Evolutionary conservation across 2,329 filamentous ascomycete genomes (phyloP).

Genomic region (Nigrospora sphaerica): DNA sequence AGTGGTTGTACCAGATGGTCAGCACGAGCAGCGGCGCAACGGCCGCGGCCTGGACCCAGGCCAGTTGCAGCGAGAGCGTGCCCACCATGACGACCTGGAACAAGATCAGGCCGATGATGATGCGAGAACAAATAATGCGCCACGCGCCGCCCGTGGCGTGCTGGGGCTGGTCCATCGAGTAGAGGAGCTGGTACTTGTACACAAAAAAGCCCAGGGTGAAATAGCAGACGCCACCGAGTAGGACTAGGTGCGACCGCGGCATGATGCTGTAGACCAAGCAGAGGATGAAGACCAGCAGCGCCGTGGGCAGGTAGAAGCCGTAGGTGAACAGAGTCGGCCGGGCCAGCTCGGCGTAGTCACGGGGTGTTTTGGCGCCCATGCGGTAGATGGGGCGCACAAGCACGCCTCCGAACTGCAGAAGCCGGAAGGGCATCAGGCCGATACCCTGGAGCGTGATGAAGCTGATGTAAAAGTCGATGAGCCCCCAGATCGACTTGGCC

Average conservation of each 20-base stretch:
- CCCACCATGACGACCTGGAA: constrained; percentile 91
- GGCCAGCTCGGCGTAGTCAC: constrained; percentile 78
- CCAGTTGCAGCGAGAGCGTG: constrained; percentile 67
- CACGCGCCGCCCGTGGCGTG: constrained; percentile 90
- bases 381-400: constrained; percentile 74
- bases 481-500: constrained; percentile 64
- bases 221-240: constrained; percentile 76
- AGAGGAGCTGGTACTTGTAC: constrained; percentile 95
- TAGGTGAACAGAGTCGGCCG: constrained; percentile 88
- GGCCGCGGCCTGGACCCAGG: constrained; percentile 65
- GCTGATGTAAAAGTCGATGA: constrained; percentile 84
- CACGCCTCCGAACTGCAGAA: constrained; percentile 84
- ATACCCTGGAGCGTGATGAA: constrained; percentile 90
- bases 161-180: constrained; percentile 96
- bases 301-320: constrained; percentile 90
- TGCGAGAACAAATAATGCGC: constrained; percentile 92
- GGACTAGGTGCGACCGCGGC: constrained; percentile 69
- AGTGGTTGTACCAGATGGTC: constrained; percentile 85
- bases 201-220: constrained; percentile 79
- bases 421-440: constrained; percentile 86
- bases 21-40: constrained; percentile 70
- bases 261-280: constrained; percentile 93
- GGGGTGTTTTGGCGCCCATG: constrained; percentile 75
- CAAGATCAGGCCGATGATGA: constrained; percentile 77
- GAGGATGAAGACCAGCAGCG: constrained; percentile 87